Conservation (phyloP, 306 rosid species). For the Vigna nakashimae region DNA sequence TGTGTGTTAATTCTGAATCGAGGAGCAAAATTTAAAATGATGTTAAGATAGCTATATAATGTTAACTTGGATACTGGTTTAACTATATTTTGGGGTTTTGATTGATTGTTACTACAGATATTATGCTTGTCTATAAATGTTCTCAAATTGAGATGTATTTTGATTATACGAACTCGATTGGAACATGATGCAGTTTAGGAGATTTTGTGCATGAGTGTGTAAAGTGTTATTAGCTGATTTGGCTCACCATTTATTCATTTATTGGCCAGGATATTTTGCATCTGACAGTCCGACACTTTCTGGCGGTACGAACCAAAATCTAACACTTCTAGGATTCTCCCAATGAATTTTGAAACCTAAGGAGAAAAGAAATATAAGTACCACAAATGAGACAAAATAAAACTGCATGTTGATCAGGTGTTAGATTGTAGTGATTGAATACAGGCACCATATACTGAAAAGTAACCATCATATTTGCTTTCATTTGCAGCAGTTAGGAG, state of each 20-base stretch:
- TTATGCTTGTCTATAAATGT: not conserved
- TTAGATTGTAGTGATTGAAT: not conserved
- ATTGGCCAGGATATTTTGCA: not conserved
- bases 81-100: not conserved
- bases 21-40: not conserved
- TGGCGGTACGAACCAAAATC: not conserved
- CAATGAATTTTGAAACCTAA: not conserved
- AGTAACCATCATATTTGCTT: slow-evolving; percentile 17
- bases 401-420: slow-evolving; percentile 9
- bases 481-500: slow-evolving; percentile 50
- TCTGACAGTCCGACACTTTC: not conserved
- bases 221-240: not conserved
- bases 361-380: not conserved
- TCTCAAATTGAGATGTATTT: not conserved
- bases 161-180: not conserved
- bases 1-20: not conserved
- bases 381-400: not conserved
- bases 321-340: not conserved
- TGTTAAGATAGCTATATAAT: not conserved
- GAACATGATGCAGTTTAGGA: not conserved
- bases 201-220: not conserved
- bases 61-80: not conserved
- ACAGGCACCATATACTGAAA: slow-evolving; percentile 4
- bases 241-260: not conserved
- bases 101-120: not conserved